Evolutionary conservation across 1,139 yeast species (phyloP), one percentile per base, ranked within the genome.

Genomic region (Oligophagozyma castellii): DNA sequence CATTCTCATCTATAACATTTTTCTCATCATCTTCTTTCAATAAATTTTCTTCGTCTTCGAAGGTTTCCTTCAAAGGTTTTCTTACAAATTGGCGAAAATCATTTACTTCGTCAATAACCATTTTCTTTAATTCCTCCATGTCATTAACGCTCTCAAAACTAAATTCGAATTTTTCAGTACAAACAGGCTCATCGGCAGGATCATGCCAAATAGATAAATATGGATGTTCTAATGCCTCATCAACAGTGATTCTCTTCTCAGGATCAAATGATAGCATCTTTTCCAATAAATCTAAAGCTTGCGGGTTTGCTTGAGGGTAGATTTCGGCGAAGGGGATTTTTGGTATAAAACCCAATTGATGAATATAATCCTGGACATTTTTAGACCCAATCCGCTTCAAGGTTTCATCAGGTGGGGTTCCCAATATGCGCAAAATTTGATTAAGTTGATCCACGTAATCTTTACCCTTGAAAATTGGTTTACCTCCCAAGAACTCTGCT

Each of bases 401-500:
- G 0, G 94, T 83, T 33, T 76, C 73, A 45, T 81, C 93, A 30
- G 75, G 70, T 3, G 98, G 98, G 4, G 95, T 86, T 5, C 98
- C 98, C 37, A 89, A 63, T 20, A 80, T 71, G 46, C 77, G 69
- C 35, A 89, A 59, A 31, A 89, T 89, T 56, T 83, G 89, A 54
- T 83, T 83, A 47, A 89, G 64, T 53, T 89, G 98, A 54, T 89
- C 95, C 23, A 89, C 95, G 44, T 89, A 89, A 56, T 89, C 95
- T 47, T 78, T 79, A 11, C 98, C 98, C 48, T 86, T 74, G 57
- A 89, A 89, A 26, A 89, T 63, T 2, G 98, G 95, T 46, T 75
- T 76, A 0, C 95, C 89, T 3, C 95, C 96, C 11, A 89, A 60
- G 30, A 89, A 63, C 51, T 89, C 98, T 0, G 95, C 98, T 35